Conservation (phyloP, 2,329 filamentous ascomycete genomes). For the Teratosphaeria nubilosa region DNA sequence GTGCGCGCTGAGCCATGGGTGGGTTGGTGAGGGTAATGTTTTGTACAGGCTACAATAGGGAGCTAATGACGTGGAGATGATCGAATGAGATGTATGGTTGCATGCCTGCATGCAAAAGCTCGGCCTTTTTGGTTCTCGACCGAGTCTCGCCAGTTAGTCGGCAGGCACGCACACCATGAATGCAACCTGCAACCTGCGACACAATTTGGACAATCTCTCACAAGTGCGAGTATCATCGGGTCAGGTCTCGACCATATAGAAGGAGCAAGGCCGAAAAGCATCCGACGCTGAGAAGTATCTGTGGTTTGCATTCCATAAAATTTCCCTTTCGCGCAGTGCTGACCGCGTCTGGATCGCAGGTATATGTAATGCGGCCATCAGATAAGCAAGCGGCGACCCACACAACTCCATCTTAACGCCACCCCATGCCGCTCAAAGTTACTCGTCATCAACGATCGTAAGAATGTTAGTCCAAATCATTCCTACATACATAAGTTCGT, state of each 20-base stretch:
- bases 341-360: conserved; percentile 4
- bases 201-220: neutral
- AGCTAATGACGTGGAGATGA: neutral
- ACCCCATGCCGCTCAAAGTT: conserved; percentile 5
- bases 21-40: neutral
- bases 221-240: neutral
- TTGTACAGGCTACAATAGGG: neutral
- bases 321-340: neutral
- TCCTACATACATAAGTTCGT: neutral
- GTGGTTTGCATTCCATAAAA: neutral
- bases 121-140: neutral
- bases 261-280: neutral
- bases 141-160: neutral
- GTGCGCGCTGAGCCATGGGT: neutral
- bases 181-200: neutral
- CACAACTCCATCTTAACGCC: neutral
- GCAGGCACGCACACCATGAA: neutral
- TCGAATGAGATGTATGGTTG: neutral
- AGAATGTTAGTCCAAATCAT: neutral
- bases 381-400: neutral
- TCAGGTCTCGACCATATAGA: neutral
- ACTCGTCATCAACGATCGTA: neutral
- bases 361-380: conserved; percentile 1
- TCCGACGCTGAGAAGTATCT: neutral
- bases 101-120: neutral